Evolutionary conservation across 306 rosid genomes (phyloP).

Genomic region (Abrus precatorius): DNA sequence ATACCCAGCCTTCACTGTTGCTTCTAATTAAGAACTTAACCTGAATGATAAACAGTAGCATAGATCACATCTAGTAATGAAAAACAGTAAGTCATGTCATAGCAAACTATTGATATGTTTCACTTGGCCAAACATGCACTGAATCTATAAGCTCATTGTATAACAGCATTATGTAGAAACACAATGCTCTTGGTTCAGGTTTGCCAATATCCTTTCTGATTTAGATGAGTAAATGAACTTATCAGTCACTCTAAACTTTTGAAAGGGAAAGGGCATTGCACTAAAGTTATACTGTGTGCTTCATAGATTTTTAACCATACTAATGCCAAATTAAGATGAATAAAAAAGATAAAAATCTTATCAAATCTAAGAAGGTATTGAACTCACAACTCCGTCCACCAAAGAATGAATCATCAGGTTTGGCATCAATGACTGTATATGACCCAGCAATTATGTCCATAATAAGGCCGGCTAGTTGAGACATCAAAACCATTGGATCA

Average conservation of each 20-base stretch:
- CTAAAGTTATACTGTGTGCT: neutral
- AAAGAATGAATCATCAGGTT: slow-evolving; percentile 62
- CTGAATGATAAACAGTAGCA: slow-evolving; percentile 19
- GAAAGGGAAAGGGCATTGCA: slow-evolving; percentile 35
- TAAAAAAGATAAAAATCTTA: slow-evolving; percentile 20
- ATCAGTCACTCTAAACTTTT: slow-evolving; percentile 35
- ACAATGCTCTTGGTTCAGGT: slow-evolving; percentile 4
- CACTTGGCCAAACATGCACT: slow-evolving; percentile 21
- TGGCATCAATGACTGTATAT: slow-evolving; percentile 66
- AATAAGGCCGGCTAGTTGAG: slow-evolving; percentile 93
- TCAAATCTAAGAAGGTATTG: slow-evolving; percentile 43
- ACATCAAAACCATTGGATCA: slow-evolving; percentile 95
- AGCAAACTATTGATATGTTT: slow-evolving; percentile 34
- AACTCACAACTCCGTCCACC: slow-evolving; percentile 85
- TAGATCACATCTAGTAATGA: neutral
- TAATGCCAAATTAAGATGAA: slow-evolving; percentile 42
- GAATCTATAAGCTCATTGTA: slow-evolving; percentile 2
- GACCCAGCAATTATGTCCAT: slow-evolving; percentile 99
- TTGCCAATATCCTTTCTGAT: slow-evolving; percentile 23
- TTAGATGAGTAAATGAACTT: slow-evolving; percentile 37
- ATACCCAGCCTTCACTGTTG: slow-evolving; percentile 7
- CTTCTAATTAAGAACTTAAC: slow-evolving; percentile 21
- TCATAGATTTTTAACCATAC: slow-evolving; percentile 30
- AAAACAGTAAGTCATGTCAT: slow-evolving; percentile 1
- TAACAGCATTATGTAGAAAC: slow-evolving; percentile 11